A percentile compares a stretch with the other conserved stretches of the same genome.
phyloP scores from a whole-genome alignment of 2,329 filamentous ascomycete genomes.

The Corynespora cassiicola region DNA sequence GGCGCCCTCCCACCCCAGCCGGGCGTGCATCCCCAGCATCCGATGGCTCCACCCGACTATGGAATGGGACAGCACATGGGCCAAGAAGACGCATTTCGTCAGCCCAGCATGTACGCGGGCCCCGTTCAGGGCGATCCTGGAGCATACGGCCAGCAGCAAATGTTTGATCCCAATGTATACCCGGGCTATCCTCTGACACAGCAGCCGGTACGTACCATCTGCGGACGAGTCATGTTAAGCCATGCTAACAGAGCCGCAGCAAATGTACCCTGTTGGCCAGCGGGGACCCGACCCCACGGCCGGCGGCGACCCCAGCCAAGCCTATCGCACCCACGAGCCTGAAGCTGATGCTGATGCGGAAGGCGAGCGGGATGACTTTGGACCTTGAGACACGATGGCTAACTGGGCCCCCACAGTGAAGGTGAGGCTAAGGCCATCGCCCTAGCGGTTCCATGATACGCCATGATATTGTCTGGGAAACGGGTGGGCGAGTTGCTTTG shows the following conservation, averaged over 20 bases:
- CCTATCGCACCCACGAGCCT: conserved; percentile 41
- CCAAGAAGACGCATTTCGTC: conserved; percentile 73
- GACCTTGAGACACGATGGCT: conserved; percentile 25
- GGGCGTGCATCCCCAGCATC: conserved; percentile 54
- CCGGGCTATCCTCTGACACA: conserved; percentile 78
- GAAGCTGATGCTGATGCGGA: conserved; percentile 48
- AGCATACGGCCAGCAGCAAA: conserved; percentile 78
- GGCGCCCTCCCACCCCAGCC: conserved; percentile 49
- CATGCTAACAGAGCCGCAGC: conserved; percentile 13
- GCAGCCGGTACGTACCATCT: conserved; percentile 71
- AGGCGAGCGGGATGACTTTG: conserved; percentile 48
- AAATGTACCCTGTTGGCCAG: conserved; percentile 48
- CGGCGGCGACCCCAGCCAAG: conserved; percentile 44
- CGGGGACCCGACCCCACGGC: conserved; percentile 45
- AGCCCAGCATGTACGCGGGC: conserved; percentile 80
- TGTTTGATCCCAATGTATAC: conserved; percentile 90
- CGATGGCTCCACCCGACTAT: conserved; percentile 63
- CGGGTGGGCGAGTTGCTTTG: too few species aligned
- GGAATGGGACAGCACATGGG: conserved; percentile 66
- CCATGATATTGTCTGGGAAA: too few species aligned
- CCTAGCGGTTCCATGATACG: too few species aligned
- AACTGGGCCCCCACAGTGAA: too few species aligned
- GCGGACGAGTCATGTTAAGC: too few species aligned
- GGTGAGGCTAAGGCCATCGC: too few species aligned
- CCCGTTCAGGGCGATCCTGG: conserved; percentile 77